Conservation (phyloP, 1,284 basidiomycete genomes). For the Schizophyllum commune region DNA sequence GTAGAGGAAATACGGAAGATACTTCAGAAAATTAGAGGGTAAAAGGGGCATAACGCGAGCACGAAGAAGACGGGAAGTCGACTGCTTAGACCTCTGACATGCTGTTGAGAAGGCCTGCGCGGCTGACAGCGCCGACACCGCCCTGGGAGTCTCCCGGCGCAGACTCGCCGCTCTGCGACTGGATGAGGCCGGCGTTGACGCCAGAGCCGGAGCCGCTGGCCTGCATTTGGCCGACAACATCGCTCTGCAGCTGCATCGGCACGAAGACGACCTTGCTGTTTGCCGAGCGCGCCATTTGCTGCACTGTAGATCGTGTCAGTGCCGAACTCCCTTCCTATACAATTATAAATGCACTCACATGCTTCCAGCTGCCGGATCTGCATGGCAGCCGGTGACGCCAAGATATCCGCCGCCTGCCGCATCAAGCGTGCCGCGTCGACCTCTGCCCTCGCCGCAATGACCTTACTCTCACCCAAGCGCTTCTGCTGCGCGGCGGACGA, state of each 20-base stretch:
- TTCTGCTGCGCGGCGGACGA: conserved; percentile 93
- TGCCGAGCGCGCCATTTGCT: conserved; percentile 67
- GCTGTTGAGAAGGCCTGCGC: conserved; percentile 10
- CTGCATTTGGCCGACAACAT: conserved; percentile 47
- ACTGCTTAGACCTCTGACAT: conserved; percentile 10
- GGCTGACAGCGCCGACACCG: conserved; percentile 5
- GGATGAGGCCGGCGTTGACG: neutral
- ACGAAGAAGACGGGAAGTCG: neutral
- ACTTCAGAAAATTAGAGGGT: too few species aligned
- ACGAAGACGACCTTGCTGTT: conserved; percentile 90
- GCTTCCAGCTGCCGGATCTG: conserved; percentile 95
- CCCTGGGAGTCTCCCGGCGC: neutral
- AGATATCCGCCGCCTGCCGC: conserved; percentile 89
- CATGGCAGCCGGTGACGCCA: conserved; percentile 96
- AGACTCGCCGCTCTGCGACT: neutral
- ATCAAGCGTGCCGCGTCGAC: conserved; percentile 92
- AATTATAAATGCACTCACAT: too few species aligned
- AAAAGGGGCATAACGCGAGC: neutral
- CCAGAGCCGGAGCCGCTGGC: conserved; percentile 7
- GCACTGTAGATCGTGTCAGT: conserved; percentile 28
- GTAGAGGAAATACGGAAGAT: too few species aligned
- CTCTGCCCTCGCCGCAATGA: conserved; percentile 94
- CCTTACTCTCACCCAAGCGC: conserved; percentile 91
- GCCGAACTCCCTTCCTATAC: too few species aligned
- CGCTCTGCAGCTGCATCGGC: conserved; percentile 82